Percentiles rank a stretch among this genome's conserved stretches.
These are phyloP conservation scores for Aspergillus arachidicola DNA, from an alignment of 2,329 filamentous ascomycete genomes.

Conservation along the genomic window DNA sequence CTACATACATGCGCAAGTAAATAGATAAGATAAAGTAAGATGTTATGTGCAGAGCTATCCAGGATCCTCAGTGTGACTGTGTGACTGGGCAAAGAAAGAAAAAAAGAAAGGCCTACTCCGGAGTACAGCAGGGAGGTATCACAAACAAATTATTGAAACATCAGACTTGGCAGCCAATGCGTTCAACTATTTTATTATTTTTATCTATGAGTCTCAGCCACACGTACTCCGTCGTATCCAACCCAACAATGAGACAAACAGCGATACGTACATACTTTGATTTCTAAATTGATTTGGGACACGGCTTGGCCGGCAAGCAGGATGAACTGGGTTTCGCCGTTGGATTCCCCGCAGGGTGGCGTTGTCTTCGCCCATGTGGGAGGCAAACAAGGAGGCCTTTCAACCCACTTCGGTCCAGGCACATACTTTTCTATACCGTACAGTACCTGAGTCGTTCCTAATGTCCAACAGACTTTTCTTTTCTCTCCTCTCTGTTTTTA, in stretches of 20 bases:
- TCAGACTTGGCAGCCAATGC: not conserved
- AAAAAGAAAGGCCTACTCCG: not conserved
- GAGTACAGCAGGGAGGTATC: not conserved
- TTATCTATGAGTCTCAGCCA: not conserved
- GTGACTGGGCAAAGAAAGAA: not conserved
- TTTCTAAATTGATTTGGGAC: not conserved
- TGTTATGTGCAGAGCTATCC: too few species aligned
- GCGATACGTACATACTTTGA: not conserved
- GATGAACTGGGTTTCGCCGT: not conserved
- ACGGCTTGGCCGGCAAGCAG: too few species aligned
- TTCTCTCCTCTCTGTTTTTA: not conserved
- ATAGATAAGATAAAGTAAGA: not conserved
- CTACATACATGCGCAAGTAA: not conserved
- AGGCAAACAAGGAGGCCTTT: not conserved
- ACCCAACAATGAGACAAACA: not conserved
- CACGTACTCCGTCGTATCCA: not conserved
- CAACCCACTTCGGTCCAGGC: not conserved
- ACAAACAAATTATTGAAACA: not conserved
- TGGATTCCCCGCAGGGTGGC: constrained; percentile 3
- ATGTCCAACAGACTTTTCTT: not conserved
- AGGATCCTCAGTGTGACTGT: too few species aligned
- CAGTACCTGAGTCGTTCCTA: not conserved
- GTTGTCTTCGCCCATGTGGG: constrained; percentile 7
- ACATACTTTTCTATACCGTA: not conserved
- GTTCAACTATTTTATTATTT: not conserved